Conservation (phyloP, 2,329 filamentous ascomycete genomes). For the Teratosphaeria pseudoeucalypti region DNA sequence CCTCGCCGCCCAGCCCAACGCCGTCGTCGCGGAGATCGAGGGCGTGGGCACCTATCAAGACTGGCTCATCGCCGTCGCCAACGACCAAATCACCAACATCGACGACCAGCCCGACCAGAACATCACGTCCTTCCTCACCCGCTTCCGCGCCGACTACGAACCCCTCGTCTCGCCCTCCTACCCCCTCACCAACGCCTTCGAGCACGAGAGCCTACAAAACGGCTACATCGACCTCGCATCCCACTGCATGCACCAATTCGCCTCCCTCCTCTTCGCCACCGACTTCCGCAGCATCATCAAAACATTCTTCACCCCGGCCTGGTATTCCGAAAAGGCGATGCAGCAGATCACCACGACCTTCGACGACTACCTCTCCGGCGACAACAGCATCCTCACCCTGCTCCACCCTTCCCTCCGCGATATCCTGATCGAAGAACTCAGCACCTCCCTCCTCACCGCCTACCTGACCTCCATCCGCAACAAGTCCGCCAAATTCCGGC, state of each 20-base stretch:
- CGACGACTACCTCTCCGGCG: conserved; percentile 69
- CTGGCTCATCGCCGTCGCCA: conserved; percentile 93
- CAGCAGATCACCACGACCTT: conserved; percentile 91
- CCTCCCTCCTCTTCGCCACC: conserved; percentile 74
- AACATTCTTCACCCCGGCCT: conserved; percentile 79
- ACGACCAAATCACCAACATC: conserved; percentile 97
- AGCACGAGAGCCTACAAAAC: conserved; percentile 68
- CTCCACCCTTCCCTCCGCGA: conserved; percentile 81
- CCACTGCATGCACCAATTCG: conserved; percentile 82
- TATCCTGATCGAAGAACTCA: conserved; percentile 85
- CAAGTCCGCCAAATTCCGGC: conserved; percentile 78
- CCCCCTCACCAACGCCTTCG: conserved; percentile 55
- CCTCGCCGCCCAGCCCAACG: conserved; percentile 32
- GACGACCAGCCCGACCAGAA: conserved; percentile 67
- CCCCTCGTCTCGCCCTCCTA: conserved; percentile 72
- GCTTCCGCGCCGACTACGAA: conserved; percentile 76
- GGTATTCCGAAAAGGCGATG: conserved; percentile 74
- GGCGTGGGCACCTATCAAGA: conserved; percentile 66
- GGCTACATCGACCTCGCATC: conserved; percentile 93
- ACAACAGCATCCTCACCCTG: conserved; percentile 64
- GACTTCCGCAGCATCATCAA: conserved; percentile 77
- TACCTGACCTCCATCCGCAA: conserved; percentile 83
- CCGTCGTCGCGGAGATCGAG: conserved; percentile 56
- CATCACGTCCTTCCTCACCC: conserved; percentile 70
- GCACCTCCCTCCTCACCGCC: conserved; percentile 76